phyloP scores from a whole-genome alignment of 2,329 filamentous ascomycete genomes.

The Xylaria sp. region DNA sequence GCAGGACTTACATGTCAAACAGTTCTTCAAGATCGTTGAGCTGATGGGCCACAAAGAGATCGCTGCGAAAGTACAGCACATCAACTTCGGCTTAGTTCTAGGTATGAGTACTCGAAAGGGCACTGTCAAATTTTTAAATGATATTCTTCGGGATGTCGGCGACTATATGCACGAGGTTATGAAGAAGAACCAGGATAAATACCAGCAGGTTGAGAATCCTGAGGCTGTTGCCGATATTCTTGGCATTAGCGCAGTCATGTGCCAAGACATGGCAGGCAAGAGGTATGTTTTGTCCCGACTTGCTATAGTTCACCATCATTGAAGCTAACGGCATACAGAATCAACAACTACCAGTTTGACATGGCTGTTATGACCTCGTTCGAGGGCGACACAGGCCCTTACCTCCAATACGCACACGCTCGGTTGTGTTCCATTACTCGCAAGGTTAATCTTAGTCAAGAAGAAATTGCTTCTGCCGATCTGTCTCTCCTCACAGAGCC shows the following conservation, averaged over 20 bases:
- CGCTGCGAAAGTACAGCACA: conserved; percentile 74
- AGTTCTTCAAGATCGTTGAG: conserved; percentile 81
- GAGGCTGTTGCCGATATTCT: conserved; percentile 84
- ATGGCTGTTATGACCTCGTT: conserved; percentile 78
- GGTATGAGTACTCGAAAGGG: conserved; percentile 78
- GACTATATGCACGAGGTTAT: conserved; percentile 99
- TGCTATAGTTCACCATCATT: conserved; percentile 40
- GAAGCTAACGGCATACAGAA: conserved; percentile 49
- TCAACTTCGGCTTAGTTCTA: conserved; percentile 79
- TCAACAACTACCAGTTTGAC: conserved; percentile 70
- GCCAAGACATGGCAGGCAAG: conserved; percentile 98
- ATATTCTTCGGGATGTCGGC: conserved; percentile 80
- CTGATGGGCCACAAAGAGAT: conserved; percentile 76
- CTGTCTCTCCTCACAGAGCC: conserved; percentile 69
- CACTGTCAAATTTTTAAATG: conserved; percentile 69
- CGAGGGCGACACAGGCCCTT: conserved; percentile 78
- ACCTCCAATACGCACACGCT: conserved; percentile 77
- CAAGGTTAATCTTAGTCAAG: conserved; percentile 48
- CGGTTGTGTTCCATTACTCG: conserved; percentile 64
- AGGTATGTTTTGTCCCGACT: conserved; percentile 62
- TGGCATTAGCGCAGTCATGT: conserved; percentile 96
- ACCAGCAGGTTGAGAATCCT: conserved; percentile 87
- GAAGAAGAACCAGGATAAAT: conserved; percentile 90
- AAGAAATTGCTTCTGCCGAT: conserved; percentile 62
- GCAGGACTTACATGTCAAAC: conserved; percentile 78